These are phyloP conservation scores for Pythium utonaiense DNA, from an alignment of 352 stramenopile genomes.

Conservation along the genomic window DNA sequence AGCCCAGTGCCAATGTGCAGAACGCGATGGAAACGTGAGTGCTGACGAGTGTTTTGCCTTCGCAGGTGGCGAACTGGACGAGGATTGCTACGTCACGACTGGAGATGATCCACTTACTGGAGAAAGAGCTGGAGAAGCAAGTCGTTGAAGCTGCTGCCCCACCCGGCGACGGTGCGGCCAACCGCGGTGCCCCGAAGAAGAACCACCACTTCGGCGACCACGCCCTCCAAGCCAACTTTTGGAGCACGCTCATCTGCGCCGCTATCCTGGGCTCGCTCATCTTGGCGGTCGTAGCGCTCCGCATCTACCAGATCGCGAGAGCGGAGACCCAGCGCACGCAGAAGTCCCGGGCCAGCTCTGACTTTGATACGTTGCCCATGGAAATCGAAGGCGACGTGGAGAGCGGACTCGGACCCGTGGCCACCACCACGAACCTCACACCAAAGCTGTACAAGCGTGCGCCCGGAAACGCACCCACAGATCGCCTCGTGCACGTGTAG, in stretches of 20 bases:
- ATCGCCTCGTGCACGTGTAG: conserved; percentile 32
- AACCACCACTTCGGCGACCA: conserved; percentile 25
- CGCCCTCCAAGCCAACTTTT: conserved; percentile 26
- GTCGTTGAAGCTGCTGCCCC: conserved; percentile 41
- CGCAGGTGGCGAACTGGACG: conserved; percentile 71
- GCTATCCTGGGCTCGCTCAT: conserved; percentile 40
- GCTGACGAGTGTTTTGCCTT: background rate
- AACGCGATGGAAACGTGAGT: background rate
- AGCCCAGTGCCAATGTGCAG: background rate
- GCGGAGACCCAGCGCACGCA: conserved; percentile 34
- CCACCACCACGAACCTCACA: conserved; percentile 13
- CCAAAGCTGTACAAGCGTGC: conserved; percentile 52
- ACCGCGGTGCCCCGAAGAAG: background rate
- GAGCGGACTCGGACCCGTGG: conserved; percentile 2
- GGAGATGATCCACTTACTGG: conserved; percentile 68
- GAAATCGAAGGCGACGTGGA: background rate
- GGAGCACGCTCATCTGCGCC: conserved; percentile 54
- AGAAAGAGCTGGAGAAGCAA: conserved; percentile 65
- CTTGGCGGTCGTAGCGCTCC: conserved; percentile 44
- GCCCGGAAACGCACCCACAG: conserved; percentile 38
- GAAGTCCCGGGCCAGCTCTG: conserved; percentile 10
- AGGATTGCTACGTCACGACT: conserved; percentile 60
- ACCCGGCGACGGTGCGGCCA: background rate
- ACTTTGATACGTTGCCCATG: background rate
- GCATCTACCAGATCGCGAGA: conserved; percentile 50